Percentiles rank a stretch among this genome's conserved stretches.
These are phyloP conservation scores for Jamesozyma hellenica DNA, from an alignment of 805 yeast genomes.

Conservation along the genomic window DNA sequence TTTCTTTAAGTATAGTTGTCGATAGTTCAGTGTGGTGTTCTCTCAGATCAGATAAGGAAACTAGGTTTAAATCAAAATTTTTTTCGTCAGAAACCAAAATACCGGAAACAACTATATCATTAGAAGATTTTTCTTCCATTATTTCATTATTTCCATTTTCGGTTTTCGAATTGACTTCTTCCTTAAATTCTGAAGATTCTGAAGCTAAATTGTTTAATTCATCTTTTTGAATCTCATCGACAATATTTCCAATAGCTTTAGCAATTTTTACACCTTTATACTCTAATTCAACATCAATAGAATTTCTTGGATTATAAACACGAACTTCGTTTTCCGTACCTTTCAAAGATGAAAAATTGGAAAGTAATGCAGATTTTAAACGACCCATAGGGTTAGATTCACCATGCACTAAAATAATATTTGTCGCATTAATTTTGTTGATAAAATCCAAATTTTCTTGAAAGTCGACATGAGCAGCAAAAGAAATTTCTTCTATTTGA, in stretches of 20 bases:
- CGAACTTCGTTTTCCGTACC: slow-evolving; percentile 84
- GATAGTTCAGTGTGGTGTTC: slow-evolving; percentile 75
- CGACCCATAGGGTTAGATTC: slow-evolving; percentile 99
- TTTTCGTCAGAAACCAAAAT: slow-evolving; percentile 67
- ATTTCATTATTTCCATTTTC: slow-evolving; percentile 2
- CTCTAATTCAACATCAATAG: slow-evolving; percentile 65
- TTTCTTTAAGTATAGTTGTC: slow-evolving; percentile 73
- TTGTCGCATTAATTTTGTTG: slow-evolving; percentile 73
- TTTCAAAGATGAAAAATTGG: slow-evolving; percentile 71
- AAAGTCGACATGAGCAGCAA: slow-evolving; percentile 99
- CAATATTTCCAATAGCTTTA: slow-evolving; percentile 53
- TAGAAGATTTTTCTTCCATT: slow-evolving; percentile 24
- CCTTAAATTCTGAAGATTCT: slow-evolving; percentile 1
- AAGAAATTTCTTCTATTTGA: slow-evolving; percentile 84
- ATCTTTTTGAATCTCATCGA: slow-evolving; percentile 35
- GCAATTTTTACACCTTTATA: slow-evolving; percentile 82
- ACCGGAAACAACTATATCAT: slow-evolving; percentile 54
- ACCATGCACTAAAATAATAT: slow-evolving; percentile 90
- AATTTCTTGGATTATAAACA: slow-evolving; percentile 86
- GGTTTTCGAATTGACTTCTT: not conserved
- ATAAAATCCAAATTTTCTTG: slow-evolving; percentile 88
- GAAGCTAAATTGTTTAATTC: slow-evolving; percentile 18
- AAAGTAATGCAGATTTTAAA: slow-evolving; percentile 79
- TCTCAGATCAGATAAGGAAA: slow-evolving; percentile 77
- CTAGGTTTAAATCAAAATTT: slow-evolving; percentile 76